Evolutionary conservation across 139 green algal species (phyloP), one percentile per base, ranked within the genome.

Genomic region (Coelastrella sp.): DNA sequence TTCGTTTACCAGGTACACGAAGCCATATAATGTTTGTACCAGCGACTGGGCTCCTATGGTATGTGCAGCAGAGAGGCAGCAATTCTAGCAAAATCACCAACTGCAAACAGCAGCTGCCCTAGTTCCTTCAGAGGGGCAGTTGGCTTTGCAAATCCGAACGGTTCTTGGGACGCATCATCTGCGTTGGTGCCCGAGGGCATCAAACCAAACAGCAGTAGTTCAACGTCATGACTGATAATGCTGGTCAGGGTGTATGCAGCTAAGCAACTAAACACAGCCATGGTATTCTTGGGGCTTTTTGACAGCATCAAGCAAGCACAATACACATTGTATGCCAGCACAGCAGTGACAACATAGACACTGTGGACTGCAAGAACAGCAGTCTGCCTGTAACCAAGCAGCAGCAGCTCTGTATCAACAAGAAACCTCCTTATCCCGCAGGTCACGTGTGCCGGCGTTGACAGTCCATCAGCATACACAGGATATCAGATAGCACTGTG

Each of bases 401-500:
- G 17, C 17, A 19, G 66, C 66, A 19, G 17, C 17, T 20, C 17
- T 20, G 66, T 3, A 75, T 75, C 4, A 1, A 20, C 66, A 75
- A 1, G 19, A 19, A 24, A 25, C 25, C 75, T 27, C 35, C 35
- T 49, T 3, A 49, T 49, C 35, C 35, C 27, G 4, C 80, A 86
- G 83, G 83, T 90, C 4, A 84, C 6, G 22, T 90, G 85, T 60
- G 74, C 35, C 20, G 73, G 20, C 25, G 20, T 74, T 7, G 85
- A 84, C 7, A 27, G 61, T 12, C 78, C 87, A 9, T 9, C 35
- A 11, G 10, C 66, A 7, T 91, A 74, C n/a, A 56, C 7, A 24
- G 87, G 87, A 27, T 91, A 66, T 25, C 87, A 91, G 35, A n/a
- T 91, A 4, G 78, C n/a, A 27, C 56, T 91, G 7, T 91, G 63